Percentiles rank a stretch among this genome's conserved stretches.
These are phyloP conservation scores for Diaporthe aspalathi DNA, from an alignment of 2,329 filamentous ascomycete genomes.

Conservation along the genomic window DNA sequence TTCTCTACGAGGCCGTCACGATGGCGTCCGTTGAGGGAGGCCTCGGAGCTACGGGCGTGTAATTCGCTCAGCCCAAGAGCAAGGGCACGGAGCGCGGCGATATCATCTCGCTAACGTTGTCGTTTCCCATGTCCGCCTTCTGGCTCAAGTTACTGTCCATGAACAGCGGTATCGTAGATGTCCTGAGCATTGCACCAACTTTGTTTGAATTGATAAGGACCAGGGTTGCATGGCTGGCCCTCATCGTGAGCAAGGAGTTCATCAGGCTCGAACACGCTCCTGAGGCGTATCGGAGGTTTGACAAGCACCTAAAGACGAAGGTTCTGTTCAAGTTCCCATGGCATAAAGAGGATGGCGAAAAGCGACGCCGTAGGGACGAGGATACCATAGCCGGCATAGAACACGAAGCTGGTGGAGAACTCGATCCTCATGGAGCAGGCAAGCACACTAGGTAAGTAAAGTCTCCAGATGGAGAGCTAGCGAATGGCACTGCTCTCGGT, in stretches of 20 bases:
- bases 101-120: slow-evolving; percentile 31
- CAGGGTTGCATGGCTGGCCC: slow-evolving; percentile 45
- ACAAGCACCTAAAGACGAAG: slow-evolving; percentile 43
- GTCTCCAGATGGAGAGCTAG: neutral
- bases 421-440: neutral
- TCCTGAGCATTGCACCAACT: slow-evolving; percentile 36
- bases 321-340: slow-evolving; percentile 37
- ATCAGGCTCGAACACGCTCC: slow-evolving; percentile 46
- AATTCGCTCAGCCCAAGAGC: slow-evolving; percentile 34
- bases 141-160: slow-evolving; percentile 40
- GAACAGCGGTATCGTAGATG: slow-evolving; percentile 35
- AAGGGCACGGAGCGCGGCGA: slow-evolving; percentile 39
- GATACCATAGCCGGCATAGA: neutral
- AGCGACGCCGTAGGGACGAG: neutral
- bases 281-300: slow-evolving; percentile 44
- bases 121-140: slow-evolving; percentile 41
- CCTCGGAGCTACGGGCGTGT: slow-evolving; percentile 43
- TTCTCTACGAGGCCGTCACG: slow-evolving; percentile 40
- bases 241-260: slow-evolving; percentile 45
- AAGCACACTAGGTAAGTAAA: neutral
- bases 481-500: neutral
- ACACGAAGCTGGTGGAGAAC: neutral
- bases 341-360: neutral
- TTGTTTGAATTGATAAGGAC: slow-evolving; percentile 44
- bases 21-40: slow-evolving; percentile 42